These are phyloP conservation scores for Murraya koenigii DNA, from an alignment of 345 rosid species.

Conservation along the genomic window DNA sequence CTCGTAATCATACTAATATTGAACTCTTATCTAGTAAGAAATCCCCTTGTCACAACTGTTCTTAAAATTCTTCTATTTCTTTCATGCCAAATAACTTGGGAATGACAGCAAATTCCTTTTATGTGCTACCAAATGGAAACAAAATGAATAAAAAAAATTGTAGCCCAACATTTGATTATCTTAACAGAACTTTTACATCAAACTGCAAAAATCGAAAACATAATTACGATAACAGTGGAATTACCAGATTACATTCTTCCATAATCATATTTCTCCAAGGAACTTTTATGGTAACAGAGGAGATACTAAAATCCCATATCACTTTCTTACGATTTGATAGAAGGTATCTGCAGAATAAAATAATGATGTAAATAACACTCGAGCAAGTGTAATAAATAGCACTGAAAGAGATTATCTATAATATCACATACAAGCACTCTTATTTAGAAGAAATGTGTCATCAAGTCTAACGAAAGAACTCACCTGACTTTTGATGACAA, in stretches of 20 bases:
- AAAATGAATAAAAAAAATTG: not conserved
- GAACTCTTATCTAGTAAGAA: not conserved
- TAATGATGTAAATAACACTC: conserved; percentile 1
- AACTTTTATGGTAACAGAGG: conserved; percentile 41
- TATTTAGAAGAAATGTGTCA: not conserved
- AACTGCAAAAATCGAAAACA: not conserved
- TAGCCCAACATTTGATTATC: not conserved
- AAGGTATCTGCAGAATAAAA: conserved; percentile 51
- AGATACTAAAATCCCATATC: conserved; percentile 58
- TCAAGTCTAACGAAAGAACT: conserved; percentile 32
- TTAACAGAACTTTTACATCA: not conserved
- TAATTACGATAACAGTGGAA: conserved; percentile 2
- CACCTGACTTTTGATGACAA: conserved; percentile 69
- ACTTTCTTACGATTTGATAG: conserved; percentile 59
- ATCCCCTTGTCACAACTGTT: not conserved
- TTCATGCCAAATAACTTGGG: not conserved
- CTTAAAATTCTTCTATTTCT: not conserved
- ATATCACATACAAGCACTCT: not conserved
- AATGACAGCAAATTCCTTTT: too few species aligned
- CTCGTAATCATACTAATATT: not conserved
- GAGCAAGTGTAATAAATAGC: not conserved
- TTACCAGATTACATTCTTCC: conserved; percentile 65
- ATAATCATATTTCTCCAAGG: conserved; percentile 46
- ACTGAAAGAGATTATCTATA: not conserved
- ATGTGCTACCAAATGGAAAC: not conserved